Base-by-base conservation (phyloP, 805 yeast species). In the Nakazawaea wickerhamii region DNA sequence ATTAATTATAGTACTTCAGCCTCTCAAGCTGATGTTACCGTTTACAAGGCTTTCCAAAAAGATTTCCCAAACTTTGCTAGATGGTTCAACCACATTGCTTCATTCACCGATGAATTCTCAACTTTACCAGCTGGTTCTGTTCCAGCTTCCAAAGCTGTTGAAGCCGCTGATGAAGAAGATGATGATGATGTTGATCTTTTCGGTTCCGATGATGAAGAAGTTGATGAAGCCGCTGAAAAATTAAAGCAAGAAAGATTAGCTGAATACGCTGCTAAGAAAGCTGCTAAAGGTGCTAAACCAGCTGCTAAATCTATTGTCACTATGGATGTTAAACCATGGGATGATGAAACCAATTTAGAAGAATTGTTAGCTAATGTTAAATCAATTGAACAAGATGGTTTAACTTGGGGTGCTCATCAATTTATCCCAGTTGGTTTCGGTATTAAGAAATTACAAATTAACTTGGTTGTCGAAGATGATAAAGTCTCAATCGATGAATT, bases 271-370 rank as follows among this genome's bases (percentile, higher is more conserved):
- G 96, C 95, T 63, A 89, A 84, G 82, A 93, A 93, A 84, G 96
- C 96, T 56, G 82, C 91, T 57, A 85, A 85, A 76, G 95, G 95
- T 67, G 88, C 98, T 61, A 89, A 89, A 81, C 89, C 98, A 62
- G 96, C 96, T 71, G 97, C 99, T 65, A 93, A 93, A 79, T 87
- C 97, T 50, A 74, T 89, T 57, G 96, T 93, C 63, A 91, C 99
- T 63, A 65, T 93, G 60, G 99, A 93, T 60, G 95, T 93, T 60
- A 93, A 93, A 83, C 98, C 97, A 75, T 93, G 99, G 99, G 99
- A 93, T 72, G 99, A 93, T 64, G 98, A 93, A 79, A 93, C 99
- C 58, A 83, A 91, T 66, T 77, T 93, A 66, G 95, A 93, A 51
- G 83, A 82, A 70, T 65, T 93, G 73, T 70, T 87, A 57, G 90